Evolutionary conservation across 2,329 filamentous ascomycete species (phyloP).

Genomic region (Hirsutella minnesotensis): DNA sequence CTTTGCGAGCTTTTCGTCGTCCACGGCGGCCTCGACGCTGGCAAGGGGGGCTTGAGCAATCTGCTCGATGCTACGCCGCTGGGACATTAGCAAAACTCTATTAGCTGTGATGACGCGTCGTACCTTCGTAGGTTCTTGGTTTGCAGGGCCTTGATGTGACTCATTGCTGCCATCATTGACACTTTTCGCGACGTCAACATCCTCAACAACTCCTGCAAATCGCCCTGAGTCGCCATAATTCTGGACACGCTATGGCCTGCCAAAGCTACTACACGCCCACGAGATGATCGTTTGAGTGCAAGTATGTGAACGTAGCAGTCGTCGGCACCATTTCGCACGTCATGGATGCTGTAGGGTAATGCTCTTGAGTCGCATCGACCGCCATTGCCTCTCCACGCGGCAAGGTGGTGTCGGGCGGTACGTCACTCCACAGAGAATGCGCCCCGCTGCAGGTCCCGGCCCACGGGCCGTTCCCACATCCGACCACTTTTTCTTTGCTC

Average conservation of each 20-base stretch:
- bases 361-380: no score
- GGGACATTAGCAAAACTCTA: neutral
- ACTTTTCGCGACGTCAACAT: conserved; percentile 47
- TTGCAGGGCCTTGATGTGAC: conserved; percentile 46
- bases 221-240: conserved; percentile 43
- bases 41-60: conserved; percentile 37
- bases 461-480: conserved; percentile 9
- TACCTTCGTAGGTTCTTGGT: conserved; percentile 43
- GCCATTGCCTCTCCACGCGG: no score
- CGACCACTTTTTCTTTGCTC: conserved; percentile 3
- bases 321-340: no score
- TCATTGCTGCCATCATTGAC: conserved; percentile 47
- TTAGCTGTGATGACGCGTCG: neutral
- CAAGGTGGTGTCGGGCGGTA: no score
- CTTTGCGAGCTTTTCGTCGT: conserved; percentile 37
- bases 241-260: neutral
- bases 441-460: conserved; percentile 4
- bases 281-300: neutral
- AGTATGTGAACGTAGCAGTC: no score
- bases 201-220: conserved; percentile 49
- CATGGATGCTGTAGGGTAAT: no score
- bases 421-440: no score
- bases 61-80: conserved; percentile 34
- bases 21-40: conserved; percentile 32
- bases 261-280: neutral